phyloP scores from a whole-genome alignment of 805 yeast species.

The Kazachstania bromeliacearum region DNA sequence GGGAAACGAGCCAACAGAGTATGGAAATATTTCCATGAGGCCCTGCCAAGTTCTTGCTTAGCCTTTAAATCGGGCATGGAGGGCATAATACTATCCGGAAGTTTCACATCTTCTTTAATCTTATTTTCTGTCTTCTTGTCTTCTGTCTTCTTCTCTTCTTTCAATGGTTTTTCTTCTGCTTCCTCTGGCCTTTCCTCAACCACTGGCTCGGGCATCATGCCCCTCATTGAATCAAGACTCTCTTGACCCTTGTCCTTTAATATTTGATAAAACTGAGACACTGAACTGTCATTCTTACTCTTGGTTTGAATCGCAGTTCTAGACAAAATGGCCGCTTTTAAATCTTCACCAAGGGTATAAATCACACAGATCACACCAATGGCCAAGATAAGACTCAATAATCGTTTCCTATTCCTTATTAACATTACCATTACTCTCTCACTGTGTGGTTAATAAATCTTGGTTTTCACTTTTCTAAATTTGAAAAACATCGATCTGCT shows the following conservation, averaged over 20 bases:
- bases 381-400: constrained; percentile 8
- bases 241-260: too few species aligned
- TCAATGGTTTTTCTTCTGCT: not conserved
- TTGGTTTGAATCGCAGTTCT: constrained; percentile 2
- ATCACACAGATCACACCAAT: constrained; percentile 1
- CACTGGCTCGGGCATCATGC: not conserved
- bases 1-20: constrained; percentile 91
- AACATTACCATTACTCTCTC: constrained; percentile 12
- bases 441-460: too few species aligned
- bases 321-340: constrained; percentile 4
- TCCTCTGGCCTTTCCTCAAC: not conserved
- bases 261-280: constrained; percentile 1
- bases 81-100: constrained; percentile 63
- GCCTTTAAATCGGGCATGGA: constrained; percentile 71
- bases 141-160: not conserved
- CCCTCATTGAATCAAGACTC: not conserved
- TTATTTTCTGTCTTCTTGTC: not conserved
- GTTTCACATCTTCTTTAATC: constrained; percentile 3
- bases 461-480: too few species aligned
- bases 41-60: constrained; percentile 74
- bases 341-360: constrained; percentile 2
- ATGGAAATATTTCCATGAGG: constrained; percentile 89
- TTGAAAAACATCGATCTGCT: too few species aligned
- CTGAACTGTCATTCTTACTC: not conserved
- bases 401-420: constrained; percentile 26